Percentiles rank a stretch among this genome's conserved stretches.
These are phyloP conservation scores for Oryza meridionalis DNA, from an alignment of 176 grass and related monocot species.

Conservation along the genomic window DNA sequence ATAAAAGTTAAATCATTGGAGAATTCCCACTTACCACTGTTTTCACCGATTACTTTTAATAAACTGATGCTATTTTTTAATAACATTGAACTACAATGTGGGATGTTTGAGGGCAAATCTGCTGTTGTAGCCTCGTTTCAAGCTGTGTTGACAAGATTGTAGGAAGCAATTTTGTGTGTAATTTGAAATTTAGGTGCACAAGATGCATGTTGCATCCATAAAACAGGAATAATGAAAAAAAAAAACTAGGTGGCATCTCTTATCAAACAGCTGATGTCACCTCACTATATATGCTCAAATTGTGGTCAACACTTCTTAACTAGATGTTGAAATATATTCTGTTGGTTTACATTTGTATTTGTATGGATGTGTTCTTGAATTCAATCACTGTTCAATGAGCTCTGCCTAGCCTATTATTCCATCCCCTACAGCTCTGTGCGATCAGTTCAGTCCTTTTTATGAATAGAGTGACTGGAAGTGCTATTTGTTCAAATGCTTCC, in stretches of 20 bases:
- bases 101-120: background rate
- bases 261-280: background rate
- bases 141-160: background rate
- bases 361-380: background rate
- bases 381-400: background rate
- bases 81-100: background rate
- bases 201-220: background rate
- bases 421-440: background rate
- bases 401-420: background rate
- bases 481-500: constrained; percentile 3
- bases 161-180: background rate
- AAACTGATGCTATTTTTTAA: background rate
- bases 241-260: background rate
- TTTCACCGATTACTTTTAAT: background rate
- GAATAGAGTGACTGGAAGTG: background rate
- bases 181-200: background rate
- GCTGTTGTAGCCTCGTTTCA: background rate
- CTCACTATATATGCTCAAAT: background rate
- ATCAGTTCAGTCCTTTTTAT: background rate
- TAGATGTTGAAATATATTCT: background rate
- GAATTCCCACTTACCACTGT: background rate
- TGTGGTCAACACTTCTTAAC: background rate
- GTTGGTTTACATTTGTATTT: too few relatives aligned
- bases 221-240: background rate
- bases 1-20: background rate